Evolutionary conservation across 257 asterid species (phyloP), one percentile per base, ranked within the genome.

Genomic region (Leptodermis oblonga): DNA sequence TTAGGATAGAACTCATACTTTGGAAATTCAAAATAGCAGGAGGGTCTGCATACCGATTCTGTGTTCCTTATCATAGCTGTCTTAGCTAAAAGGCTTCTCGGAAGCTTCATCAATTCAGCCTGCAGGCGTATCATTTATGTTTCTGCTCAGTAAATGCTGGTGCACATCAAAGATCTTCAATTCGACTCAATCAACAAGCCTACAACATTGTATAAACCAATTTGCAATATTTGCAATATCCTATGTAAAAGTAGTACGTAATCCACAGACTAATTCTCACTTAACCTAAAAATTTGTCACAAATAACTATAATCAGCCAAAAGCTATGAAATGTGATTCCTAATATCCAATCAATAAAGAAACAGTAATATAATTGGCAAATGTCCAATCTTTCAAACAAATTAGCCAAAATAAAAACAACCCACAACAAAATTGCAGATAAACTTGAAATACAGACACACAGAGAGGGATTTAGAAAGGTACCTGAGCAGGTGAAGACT

Each of bases 401-500:
- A 11, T n/a, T n/a, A 62, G 14, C 67, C 14, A 37, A 55, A 62
- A 36, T 37, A 10, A 62, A n/a, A 62, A 20, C 67, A 62, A 42
- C 30, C 45, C 42, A 30, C 13, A 13, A 1, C 5, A 23, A 2
- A 31, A 45, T 28, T 28, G 30, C 8, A 7, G 18, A 28, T 31
- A 39, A 60, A 60, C 43, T 15, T 59, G 25, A 60, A 33, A 52
- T 23, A 28, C 43, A 41, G 10, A 33, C 25, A 28, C 37, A 61
- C 25, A 4, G 14, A 22, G 39, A 70, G 37, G 25, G 54, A 73
- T 53, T 49, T n/a, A 48, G 65, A 25, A 65, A 78, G 18, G 33
- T 68, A 64, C 97, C 71, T 85, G 95, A 26, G 97, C 80, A 30
- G 93, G 88, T 58, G 97, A 90, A 46, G 96, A 84, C 13, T 88